Base-by-base conservation (phyloP, 495 filamentous ascomycete species). In the Rusavskia elegans region DNA sequence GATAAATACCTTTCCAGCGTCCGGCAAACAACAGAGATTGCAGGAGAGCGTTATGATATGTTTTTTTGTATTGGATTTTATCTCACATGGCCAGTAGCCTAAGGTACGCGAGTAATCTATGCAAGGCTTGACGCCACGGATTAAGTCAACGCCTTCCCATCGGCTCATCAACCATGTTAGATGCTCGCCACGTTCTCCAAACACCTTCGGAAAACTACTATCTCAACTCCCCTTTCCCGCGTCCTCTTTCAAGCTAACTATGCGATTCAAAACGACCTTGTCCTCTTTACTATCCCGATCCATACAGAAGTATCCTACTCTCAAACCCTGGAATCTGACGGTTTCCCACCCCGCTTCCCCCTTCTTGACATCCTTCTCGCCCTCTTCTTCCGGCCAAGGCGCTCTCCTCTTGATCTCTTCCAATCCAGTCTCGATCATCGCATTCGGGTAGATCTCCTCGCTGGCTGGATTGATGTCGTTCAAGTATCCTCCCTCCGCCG, bases 211-310 rank as follows among this genome's bases (percentile, higher is more conserved):
- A 35, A 14, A 2, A 10, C 8, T 2, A 35, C 8, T 7, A 35
- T 35, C 13, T 35, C 32, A 52, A 52, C 56, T 66, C 57, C 58
- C 59, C 42, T 89, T 88, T 32, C 82, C 81, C 21, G 76, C 66
- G 68, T 93, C 88, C 67, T 97, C 89, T 73, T 95, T 96, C 57
- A 98, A 70, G 39, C 82, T 83, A 36, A 96, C 89, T 60, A 98
- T 96, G 39, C 87, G 77, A 68, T 96, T 98, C 27, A 98, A 66
- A 51, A 97, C 79, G 45, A 95, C 67, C 61, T 80, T 84, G 32
- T 82, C 82, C 30, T 79, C 78, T 2, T 75, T 84, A n/a, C 76
- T 80, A 60, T 95, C 89, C 8, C 74, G 76, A 63, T 98, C 92
- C 62, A 95, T 65, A 38, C 69, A 68, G 75, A 89, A 96, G 64